phyloP scores from a whole-genome alignment of 2,329 filamentous ascomycete genomes.

The Calonectria naviculata region DNA sequence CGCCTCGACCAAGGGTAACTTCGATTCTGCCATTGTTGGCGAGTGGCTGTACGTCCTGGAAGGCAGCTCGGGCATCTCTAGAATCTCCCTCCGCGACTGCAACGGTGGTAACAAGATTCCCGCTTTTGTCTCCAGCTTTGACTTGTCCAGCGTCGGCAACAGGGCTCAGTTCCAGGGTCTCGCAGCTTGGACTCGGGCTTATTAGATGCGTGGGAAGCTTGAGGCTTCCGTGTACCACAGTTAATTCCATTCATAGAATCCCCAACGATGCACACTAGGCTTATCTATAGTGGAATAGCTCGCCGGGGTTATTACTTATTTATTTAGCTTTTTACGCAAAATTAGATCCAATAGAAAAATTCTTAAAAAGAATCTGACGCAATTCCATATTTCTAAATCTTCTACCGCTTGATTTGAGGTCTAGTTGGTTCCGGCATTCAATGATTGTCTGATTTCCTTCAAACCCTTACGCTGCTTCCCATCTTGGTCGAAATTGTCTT shows the following conservation, averaged over 20 bases:
- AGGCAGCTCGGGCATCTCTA: not conserved
- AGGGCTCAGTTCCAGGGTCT: not conserved
- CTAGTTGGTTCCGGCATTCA: not conserved
- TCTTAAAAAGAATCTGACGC: not conserved
- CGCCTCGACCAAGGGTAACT: not conserved
- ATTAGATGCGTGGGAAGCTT: not conserved
- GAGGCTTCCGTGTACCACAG: too few species aligned
- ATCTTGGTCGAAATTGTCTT: conserved; percentile 64
- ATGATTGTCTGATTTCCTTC: conserved; percentile 39
- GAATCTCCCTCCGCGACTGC: not conserved
- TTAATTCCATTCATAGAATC: not conserved
- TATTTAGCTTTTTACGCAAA: not conserved
- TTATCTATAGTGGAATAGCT: not conserved
- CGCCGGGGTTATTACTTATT: not conserved
- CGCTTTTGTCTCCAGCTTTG: not conserved
- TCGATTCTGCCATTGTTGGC: not conserved
- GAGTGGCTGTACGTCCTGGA: not conserved
- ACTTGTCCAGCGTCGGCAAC: not conserved
- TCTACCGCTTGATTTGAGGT: not conserved
- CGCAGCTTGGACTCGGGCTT: not conserved
- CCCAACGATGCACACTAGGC: not conserved
- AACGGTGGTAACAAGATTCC: not conserved
- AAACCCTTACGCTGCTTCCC: conserved; percentile 63
- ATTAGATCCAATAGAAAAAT: not conserved
- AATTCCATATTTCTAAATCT: not conserved